Percentiles rank a stretch among this genome's conserved stretches.
phyloP scores from a whole-genome alignment of 768 basidiomycete genomes.

The Strobilomyces dryophilus region DNA sequence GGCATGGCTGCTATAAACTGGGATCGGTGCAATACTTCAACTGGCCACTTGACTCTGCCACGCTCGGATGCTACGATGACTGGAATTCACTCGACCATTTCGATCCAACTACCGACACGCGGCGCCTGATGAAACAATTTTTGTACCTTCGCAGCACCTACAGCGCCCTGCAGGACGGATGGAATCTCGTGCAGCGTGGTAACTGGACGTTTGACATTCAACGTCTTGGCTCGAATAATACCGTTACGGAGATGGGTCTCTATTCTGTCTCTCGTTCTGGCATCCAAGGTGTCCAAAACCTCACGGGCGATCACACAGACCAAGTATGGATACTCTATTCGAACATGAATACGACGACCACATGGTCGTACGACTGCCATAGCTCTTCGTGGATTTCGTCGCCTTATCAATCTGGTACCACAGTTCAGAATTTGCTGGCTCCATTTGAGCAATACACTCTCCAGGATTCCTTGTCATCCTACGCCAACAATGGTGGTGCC shows the following conservation, averaged over 20 bases:
- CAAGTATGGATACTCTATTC: constrained; percentile 83
- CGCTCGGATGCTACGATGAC: constrained; percentile 85
- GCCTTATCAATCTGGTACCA: constrained; percentile 58
- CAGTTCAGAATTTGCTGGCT: constrained; percentile 70
- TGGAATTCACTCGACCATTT: constrained; percentile 96
- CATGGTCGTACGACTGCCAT: constrained; percentile 62
- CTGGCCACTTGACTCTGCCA: constrained; percentile 75
- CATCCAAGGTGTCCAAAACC: constrained; percentile 53
- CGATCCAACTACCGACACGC: constrained; percentile 79
- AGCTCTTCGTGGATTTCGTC: constrained; percentile 68
- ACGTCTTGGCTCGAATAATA: constrained; percentile 81
- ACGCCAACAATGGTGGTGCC: constrained; percentile 49
- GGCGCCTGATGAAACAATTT: constrained; percentile 72
- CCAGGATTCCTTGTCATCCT: constrained; percentile 59
- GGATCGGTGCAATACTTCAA: constrained; percentile 94
- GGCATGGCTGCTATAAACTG: constrained; percentile 87
- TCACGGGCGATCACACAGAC: constrained; percentile 56
- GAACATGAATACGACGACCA: constrained; percentile 74
- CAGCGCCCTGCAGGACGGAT: constrained; percentile 81
- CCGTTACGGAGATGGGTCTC: constrained; percentile 80
- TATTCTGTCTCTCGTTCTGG: constrained; percentile 76
- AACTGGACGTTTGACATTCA: constrained; percentile 81
- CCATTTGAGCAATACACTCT: constrained; percentile 82
- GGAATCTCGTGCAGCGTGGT: constrained; percentile 74
- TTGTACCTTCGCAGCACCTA: constrained; percentile 64